These are phyloP conservation scores for Nannochloropsis salina DNA, from an alignment of 108 stramenopile species.

Conservation along the genomic window DNA sequence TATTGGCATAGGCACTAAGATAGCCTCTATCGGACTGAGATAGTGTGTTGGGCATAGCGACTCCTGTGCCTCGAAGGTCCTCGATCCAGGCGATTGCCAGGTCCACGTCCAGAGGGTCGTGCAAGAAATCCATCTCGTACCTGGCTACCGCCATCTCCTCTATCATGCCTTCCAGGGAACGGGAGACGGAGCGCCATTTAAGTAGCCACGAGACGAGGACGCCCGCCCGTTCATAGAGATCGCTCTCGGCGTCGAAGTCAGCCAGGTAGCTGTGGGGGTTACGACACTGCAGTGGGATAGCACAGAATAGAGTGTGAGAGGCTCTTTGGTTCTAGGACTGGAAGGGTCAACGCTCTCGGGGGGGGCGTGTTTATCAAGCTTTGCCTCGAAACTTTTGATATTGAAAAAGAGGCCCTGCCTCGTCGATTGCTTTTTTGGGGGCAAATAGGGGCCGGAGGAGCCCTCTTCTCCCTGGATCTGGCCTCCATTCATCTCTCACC, in stretches of 20 bases:
- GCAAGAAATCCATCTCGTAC: conserved; percentile 57
- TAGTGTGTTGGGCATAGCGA: conserved; percentile 36
- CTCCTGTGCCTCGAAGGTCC: conserved; percentile 44
- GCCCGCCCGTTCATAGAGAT: conserved; percentile 54
- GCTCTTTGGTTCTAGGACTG: background rate
- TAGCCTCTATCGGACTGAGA: background rate
- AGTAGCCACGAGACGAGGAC: conserved; percentile 51
- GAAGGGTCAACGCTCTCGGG: background rate
- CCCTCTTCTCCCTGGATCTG: no score
- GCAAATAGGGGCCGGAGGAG: no score
- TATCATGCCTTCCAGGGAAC: conserved; percentile 33
- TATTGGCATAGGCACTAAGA: background rate
- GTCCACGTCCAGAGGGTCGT: conserved; percentile 29
- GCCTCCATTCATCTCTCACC: background rate
- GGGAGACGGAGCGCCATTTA: conserved; percentile 29
- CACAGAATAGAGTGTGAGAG: background rate
- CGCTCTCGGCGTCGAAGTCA: conserved; percentile 57
- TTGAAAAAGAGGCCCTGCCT: no score
- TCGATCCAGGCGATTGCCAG: conserved; percentile 52
- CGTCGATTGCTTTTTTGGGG: no score
- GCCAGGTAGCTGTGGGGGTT: conserved; percentile 56
- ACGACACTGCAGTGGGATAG: conserved; percentile 43
- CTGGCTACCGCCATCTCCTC: conserved; percentile 52
- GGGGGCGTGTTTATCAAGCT: background rate
- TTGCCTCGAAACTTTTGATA: background rate